Base-by-base conservation (phyloP, 1,139 yeast genomes). In the Blastobotrys elegans region DNA sequence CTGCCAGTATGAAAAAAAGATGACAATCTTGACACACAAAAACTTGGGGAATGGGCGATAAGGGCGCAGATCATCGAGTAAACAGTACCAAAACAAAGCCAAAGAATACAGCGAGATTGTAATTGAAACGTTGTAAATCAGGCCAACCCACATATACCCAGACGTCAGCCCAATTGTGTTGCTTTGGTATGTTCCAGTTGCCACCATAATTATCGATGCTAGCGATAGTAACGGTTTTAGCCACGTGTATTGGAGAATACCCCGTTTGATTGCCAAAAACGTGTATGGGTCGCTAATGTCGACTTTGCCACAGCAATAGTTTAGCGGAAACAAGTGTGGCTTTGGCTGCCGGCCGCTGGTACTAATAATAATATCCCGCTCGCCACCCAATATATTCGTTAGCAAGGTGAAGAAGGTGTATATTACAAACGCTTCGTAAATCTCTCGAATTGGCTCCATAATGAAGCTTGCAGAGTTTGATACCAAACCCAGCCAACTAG, bases 1-100 rank as follows among this genome's bases (percentile, higher is more conserved):
- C 64, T 92, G 98, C 98, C 98, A 92, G 65, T 89, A 92, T 16
- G 96, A 86, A 32, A 96, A 97, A 72, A 92, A 92, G 49, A 94
- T 90, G 50, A 92, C 87, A 55, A 89, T 74, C 64, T 92, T 92
- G 46, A 92, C 96, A 69, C 97, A 89, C 40, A 94, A 66, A 63
- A 92, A 92, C 65, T 94, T 94, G 8, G 95, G 90, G 73, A 92
- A 81, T 2, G 97, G 97, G 47, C 86, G 76, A 68, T 84, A 90
- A 0, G 86, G 89, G 48, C 72, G 74, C 56, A 92, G 73, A 58
- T 90, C 97, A 6, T 65, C 67, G 70, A 86, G 81, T 17, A 92
- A 70, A 53, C 95, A 86, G 61, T 81, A 84, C 98, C 98, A 92
- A 64, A 92, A 92, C 45, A 90, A 70, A 0, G 96, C 97, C 54